Base-by-base conservation (phyloP, 1,284 basidiomycete species). In the Sporisorium graminicola region DNA sequence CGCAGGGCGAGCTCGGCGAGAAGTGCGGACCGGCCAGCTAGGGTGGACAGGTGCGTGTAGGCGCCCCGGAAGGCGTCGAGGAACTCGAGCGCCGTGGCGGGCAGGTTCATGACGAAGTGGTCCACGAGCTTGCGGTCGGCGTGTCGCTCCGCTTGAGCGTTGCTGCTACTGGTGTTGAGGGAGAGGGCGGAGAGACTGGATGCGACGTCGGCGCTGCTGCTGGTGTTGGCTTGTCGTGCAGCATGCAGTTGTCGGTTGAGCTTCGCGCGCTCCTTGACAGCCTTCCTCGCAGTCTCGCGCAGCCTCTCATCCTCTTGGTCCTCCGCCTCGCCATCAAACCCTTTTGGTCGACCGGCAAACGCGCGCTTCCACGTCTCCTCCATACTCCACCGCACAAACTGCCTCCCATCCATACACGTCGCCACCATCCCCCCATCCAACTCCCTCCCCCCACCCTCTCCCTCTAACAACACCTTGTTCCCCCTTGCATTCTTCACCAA, bases 31-130 rank as follows among this genome's bases (percentile, higher is more conserved):
- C 88, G 86, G 72, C 87, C 87, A 74, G 86, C 83, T 46, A 84
- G 81, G 18, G 77, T 76, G 46, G 82, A 82, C 51, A 86, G 87
- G 40, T 83, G 83, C 42, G 86, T 87, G 83, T 92, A 89, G 73
- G 92, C 87, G 0, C 94, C 94, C 1, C 90, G 89, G 87, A 93
- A 98, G 0, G 93, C 93, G 82, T 93, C 92, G 61, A 99, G 88
- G 87, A 99, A 98, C 56, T 91, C 89, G 65, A 98, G 90, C 0
- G 96, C 95, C 27, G 91, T 92, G 67, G 94, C 94, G 3, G 97
- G 97, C 24, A 99, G 88, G 86, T 99, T 99, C 94, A 99, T 97
- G 22, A 98, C 91, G 82, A 94, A 97, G 85, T 98, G 96, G 24
- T 91, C 89, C 12, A 83, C 58, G 5, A 85, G 47, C 33, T 65